These are phyloP conservation scores for Colletotrichum costaricense DNA, from an alignment of 2,329 filamentous ascomycete genomes.

Conservation along the genomic window DNA sequence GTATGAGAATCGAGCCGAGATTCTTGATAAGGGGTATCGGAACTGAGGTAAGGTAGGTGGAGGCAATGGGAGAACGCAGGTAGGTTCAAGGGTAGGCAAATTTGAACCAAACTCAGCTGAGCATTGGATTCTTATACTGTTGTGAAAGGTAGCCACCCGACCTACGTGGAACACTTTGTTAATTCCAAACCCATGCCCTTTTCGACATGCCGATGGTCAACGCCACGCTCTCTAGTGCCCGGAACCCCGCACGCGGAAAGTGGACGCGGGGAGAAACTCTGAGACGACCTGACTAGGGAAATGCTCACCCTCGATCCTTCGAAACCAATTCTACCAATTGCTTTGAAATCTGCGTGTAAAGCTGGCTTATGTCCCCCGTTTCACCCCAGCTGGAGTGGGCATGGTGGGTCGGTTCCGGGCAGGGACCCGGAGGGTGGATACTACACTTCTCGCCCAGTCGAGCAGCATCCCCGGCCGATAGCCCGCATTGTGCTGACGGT, in stretches of 20 bases:
- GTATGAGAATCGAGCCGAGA: not conserved
- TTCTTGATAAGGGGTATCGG: not conserved
- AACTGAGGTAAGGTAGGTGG: not conserved
- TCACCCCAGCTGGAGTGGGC: not conserved
- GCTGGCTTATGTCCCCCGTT: not conserved
- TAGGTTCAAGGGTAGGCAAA: not conserved
- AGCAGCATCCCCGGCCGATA: constrained; percentile 5
- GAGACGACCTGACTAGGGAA: not conserved
- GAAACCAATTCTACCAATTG: not conserved
- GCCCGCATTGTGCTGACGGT: not conserved
- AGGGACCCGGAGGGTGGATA: constrained; percentile 9
- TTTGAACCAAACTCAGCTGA: not conserved
- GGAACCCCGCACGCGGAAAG: constrained; percentile 33
- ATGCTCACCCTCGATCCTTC: constrained; percentile 6
- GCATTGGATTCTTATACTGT: constrained; percentile 13
- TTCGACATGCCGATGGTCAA: constrained; percentile 27
- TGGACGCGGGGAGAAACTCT: constrained; percentile 22
- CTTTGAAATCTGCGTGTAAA: constrained; percentile 6
- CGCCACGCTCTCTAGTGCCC: constrained; percentile 23
- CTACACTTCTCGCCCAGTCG: not conserved
- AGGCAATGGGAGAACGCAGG: not conserved
- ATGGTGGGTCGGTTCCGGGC: not conserved
- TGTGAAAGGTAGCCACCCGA: constrained; percentile 7
- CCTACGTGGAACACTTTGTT: constrained; percentile 1
- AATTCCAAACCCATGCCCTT: constrained; percentile 18